Evolutionary conservation across 768 basidiomycete genomes (phyloP).

Genomic region (Amanita pallidorosea): DNA sequence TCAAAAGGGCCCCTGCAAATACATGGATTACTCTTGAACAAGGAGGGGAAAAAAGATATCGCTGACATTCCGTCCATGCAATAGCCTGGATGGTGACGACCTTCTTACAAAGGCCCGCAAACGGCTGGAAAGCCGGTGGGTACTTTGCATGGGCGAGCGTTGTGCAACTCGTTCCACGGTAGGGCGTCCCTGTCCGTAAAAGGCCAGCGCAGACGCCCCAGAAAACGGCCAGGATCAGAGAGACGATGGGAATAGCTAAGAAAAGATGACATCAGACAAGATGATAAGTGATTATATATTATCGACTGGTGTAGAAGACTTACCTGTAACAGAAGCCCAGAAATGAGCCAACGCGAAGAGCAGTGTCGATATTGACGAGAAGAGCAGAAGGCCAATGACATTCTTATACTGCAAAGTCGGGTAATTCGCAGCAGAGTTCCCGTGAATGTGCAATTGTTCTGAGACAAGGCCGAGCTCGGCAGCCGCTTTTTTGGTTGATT

Average conservation of each 20-base stretch:
- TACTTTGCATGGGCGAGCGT: conserved; percentile 9
- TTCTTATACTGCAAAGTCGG: conserved; percentile 19
- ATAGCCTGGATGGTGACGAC: conserved; percentile 19
- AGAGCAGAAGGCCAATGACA: conserved; percentile 18
- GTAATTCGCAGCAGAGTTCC: conserved; percentile 15
- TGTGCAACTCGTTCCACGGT: conserved; percentile 15
- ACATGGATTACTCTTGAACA: not conserved
- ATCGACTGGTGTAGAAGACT: conserved; percentile 5
- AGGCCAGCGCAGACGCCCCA: conserved; percentile 23
- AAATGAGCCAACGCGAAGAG: conserved; percentile 16
- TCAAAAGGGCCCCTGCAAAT: conserved; percentile 15
- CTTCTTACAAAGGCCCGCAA: conserved; percentile 13
- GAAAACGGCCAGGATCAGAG: conserved; percentile 20
- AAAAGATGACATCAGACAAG: not conserved
- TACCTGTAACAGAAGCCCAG: conserved; percentile 15
- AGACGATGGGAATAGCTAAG: conserved; percentile 16
- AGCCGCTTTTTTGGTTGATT: conserved; percentile 10
- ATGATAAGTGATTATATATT: not conserved
- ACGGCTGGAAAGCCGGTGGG: conserved; percentile 16
- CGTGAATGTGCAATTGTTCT: conserved; percentile 19
- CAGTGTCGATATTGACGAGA: conserved; percentile 15
- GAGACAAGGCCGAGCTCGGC: conserved; percentile 20
- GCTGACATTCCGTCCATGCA: conserved; percentile 21
- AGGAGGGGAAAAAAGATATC: not conserved
- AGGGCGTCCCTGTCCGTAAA: conserved; percentile 16